These are phyloP conservation scores for Trichoderma oligosporum DNA, from an alignment of 2,329 filamentous ascomycete species.

Conservation along the genomic window DNA sequence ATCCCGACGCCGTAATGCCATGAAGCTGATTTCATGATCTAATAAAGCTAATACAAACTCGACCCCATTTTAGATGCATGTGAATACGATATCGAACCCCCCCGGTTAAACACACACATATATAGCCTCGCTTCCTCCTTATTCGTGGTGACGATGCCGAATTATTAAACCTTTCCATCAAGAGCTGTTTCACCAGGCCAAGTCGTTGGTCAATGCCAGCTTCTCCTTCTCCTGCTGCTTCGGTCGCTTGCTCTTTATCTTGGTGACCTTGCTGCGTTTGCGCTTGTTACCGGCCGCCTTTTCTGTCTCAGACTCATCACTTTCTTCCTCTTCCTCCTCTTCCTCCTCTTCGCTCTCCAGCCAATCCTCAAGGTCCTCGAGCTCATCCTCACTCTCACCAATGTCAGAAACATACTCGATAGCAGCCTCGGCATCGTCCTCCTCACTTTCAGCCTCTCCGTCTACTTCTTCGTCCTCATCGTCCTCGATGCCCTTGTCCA, in stretches of 20 bases:
- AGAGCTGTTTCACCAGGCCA: slow-evolving; percentile 36
- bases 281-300: slow-evolving; percentile 55
- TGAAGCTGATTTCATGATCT: not conserved
- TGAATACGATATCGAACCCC: not conserved
- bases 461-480: slow-evolving; percentile 65
- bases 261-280: slow-evolving; percentile 48
- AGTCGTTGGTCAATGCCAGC: slow-evolving; percentile 40
- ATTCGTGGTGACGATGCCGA: not conserved
- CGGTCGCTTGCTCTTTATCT: slow-evolving; percentile 44
- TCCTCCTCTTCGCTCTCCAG: slow-evolving; percentile 66
- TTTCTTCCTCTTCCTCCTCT: slow-evolving; percentile 55
- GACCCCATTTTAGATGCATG: not conserved
- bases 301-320: slow-evolving; percentile 54
- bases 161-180: not conserved
- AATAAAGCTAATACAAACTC: slow-evolving; percentile 10
- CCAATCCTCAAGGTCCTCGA: slow-evolving; percentile 87
- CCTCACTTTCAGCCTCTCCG: slow-evolving; percentile 65
- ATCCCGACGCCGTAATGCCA: slow-evolving; percentile 18
- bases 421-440: slow-evolving; percentile 68
- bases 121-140: not conserved
- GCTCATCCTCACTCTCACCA: slow-evolving; percentile 76
- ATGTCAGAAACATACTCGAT: slow-evolving; percentile 94
- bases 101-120: not conserved
- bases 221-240: slow-evolving; percentile 62
- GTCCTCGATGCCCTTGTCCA: slow-evolving; percentile 81